Conservation (phyloP, 371 early-diverging fungal genomes). For the Synchytrium microbalum region DNA sequence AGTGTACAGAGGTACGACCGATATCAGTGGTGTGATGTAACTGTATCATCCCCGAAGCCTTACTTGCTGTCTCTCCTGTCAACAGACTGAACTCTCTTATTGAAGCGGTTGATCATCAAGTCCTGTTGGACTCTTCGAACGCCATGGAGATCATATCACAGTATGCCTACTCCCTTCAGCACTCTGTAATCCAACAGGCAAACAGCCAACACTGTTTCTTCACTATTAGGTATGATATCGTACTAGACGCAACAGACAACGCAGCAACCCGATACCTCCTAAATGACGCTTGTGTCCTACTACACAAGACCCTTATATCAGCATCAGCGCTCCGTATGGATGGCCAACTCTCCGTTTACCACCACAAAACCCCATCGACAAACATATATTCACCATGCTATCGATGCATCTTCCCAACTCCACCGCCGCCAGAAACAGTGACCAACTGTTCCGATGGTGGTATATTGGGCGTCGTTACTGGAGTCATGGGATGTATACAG, state of each 20-base stretch:
- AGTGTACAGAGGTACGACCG: constrained; percentile 36
- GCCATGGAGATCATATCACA: constrained; percentile 35
- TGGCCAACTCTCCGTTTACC: constrained; percentile 60
- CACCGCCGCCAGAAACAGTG: constrained; percentile 80
- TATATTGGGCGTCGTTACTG: constrained; percentile 93
- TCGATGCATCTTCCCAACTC: constrained; percentile 92
- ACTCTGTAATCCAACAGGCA: not conserved
- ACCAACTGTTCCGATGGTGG: constrained; percentile 94
- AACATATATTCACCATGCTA: constrained; percentile 90
- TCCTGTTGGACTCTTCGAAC: constrained; percentile 37
- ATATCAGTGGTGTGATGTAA: constrained; percentile 10
- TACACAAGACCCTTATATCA: constrained; percentile 81
- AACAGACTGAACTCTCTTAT: constrained; percentile 31
- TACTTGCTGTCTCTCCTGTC: not conserved
- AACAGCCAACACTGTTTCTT: not conserved
- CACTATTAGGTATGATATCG: constrained; percentile 51
- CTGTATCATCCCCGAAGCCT: constrained; percentile 5
- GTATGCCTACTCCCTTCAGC: constrained; percentile 16
- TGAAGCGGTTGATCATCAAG: constrained; percentile 27
- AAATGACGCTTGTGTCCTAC: constrained; percentile 86
- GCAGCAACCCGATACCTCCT: constrained; percentile 94
- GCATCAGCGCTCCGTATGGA: constrained; percentile 92
- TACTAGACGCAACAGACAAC: constrained; percentile 96
- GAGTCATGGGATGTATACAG: constrained; percentile 91
- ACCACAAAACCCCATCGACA: constrained; percentile 45